These are phyloP conservation scores for Cladophialophora yegresii DNA, from an alignment of 2,329 filamentous ascomycete genomes.

Conservation along the genomic window DNA sequence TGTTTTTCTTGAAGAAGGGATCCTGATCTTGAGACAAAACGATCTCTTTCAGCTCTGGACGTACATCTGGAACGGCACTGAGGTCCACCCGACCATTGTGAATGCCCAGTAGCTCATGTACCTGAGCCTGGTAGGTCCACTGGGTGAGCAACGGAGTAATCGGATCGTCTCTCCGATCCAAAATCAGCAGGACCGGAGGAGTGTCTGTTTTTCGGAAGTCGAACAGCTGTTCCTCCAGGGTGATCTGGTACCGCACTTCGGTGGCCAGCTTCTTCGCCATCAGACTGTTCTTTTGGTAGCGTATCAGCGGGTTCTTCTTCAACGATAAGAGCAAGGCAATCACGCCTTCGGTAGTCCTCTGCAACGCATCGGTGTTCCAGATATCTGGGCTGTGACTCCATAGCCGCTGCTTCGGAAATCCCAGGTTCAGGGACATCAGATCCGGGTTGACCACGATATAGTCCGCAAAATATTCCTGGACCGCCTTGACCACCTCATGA, in stretches of 20 bases:
- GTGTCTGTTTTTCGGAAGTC: slow-evolving; percentile 95
- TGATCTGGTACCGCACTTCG: slow-evolving; percentile 88
- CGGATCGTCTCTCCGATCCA: slow-evolving; percentile 91
- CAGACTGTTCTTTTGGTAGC: slow-evolving; percentile 88
- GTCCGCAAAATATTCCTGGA: slow-evolving; percentile 96
- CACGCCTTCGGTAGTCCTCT: slow-evolving; percentile 82
- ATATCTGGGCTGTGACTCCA: slow-evolving; percentile 80
- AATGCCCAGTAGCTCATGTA: slow-evolving; percentile 92
- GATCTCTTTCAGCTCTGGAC: slow-evolving; percentile 87
- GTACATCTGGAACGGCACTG: slow-evolving; percentile 76
- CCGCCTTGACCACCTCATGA: slow-evolving; percentile 89
- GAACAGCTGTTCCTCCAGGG: slow-evolving; percentile 93
- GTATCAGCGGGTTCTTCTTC: slow-evolving; percentile 94
- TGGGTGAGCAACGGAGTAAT: slow-evolving; percentile 92
- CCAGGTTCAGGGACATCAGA: slow-evolving; percentile 77
- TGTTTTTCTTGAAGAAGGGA: slow-evolving; percentile 98
- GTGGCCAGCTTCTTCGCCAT: slow-evolving; percentile 90
- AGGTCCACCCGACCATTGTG: slow-evolving; percentile 91
- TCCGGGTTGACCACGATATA: slow-evolving; percentile 95
- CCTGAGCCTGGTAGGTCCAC: slow-evolving; percentile 99
- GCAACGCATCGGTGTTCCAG: slow-evolving; percentile 88
- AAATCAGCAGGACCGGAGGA: slow-evolving; percentile 82
- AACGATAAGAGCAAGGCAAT: slow-evolving; percentile 81
- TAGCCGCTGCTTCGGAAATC: slow-evolving; percentile 70
- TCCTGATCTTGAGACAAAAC: slow-evolving; percentile 96